Percentiles rank a stretch among this genome's conserved stretches.
Conservation (phyloP, 148 eudicot genomes). For the Spergularia bocconei region DNA sequence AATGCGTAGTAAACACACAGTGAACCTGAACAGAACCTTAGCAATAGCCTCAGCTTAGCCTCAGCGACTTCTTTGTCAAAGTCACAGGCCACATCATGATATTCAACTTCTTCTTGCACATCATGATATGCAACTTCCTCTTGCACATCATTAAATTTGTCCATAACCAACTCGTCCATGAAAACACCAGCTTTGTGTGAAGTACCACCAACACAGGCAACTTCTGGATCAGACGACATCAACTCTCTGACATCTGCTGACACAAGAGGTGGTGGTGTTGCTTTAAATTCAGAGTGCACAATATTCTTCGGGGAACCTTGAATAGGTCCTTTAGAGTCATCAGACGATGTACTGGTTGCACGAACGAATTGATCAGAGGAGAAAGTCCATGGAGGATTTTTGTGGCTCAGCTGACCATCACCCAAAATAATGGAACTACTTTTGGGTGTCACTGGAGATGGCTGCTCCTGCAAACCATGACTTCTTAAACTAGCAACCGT, state of each 20-base stretch:
- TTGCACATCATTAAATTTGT: slow-evolving; percentile 33
- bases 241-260: slow-evolving; percentile 30
- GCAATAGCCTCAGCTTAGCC: slow-evolving; percentile 73
- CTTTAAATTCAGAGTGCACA: slow-evolving; percentile 26
- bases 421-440: slow-evolving; percentile 24
- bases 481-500: slow-evolving; percentile 31
- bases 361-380: slow-evolving; percentile 25
- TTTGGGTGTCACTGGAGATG: slow-evolving; percentile 31
- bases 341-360: slow-evolving; percentile 30
- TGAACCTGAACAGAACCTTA: slow-evolving; percentile 49
- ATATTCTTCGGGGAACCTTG: slow-evolving; percentile 32
- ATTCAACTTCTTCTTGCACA: slow-evolving; percentile 34
- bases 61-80: slow-evolving; percentile 66
- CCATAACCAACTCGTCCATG: slow-evolving; percentile 33
- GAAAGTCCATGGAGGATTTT: slow-evolving; percentile 32
- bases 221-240: slow-evolving; percentile 28
- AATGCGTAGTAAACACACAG: slow-evolving; percentile 14
- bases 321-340: slow-evolving; percentile 23
- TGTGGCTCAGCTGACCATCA: slow-evolving; percentile 30
- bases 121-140: slow-evolving; percentile 34
- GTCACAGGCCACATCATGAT: slow-evolving; percentile 38
- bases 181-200: slow-evolving; percentile 27
- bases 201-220: slow-evolving; percentile 28
- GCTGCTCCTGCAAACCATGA: slow-evolving; percentile 27
- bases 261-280: slow-evolving; percentile 24